Base-by-base conservation (phyloP, 352 stramenopile species). In the Albugo laibachii region DNA sequence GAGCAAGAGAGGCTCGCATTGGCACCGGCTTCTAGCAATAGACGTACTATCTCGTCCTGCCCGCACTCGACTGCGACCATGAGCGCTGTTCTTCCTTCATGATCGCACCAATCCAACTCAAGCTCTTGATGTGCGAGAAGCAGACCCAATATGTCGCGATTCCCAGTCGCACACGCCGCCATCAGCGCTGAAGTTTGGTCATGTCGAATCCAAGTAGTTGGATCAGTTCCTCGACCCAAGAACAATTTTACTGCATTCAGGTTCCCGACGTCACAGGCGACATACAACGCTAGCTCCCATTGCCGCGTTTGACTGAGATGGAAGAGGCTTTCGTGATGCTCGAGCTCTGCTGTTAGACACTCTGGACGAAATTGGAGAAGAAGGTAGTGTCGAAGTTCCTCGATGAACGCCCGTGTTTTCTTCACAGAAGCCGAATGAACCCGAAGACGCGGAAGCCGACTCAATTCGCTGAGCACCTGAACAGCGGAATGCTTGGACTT, bases 231-330 rank as follows among this genome's bases (percentile, higher is more conserved):
- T 12, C 65, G 58, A 10, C 56, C 50, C 36, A 82, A 47, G 36
- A 80, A 64, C 8, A 60, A 61, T 36, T 62, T 53, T 11, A 77
- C 69, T 1, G 69, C 65, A 24, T 61, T 58, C 8, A 52, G 46
- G 20, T 79, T 59, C 2, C 67, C 69, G 15, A 66, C 65, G 50
- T 75, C 59, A 36, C 63, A 59, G 15, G 67, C 67, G 27, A 73
- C 49, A 41, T 66, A 77, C 13, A 82, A 46, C 38, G 65, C 65
- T 5, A 73, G 49, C 19, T 75, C 61, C 69, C 69, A 81, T 35
- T 73, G 64, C 0, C 56, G 53, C 45, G 62, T 54, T 35, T 64
- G 24, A 31, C 24, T 31, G 3, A 10, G 24, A 31, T 31, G 24
- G 24, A 31, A 31, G 8, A 31, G 24, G 24, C 24, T 31, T 31